Conservation (phyloP, 495 filamentous ascomycete species). For the Cetradonia linearis region DNA sequence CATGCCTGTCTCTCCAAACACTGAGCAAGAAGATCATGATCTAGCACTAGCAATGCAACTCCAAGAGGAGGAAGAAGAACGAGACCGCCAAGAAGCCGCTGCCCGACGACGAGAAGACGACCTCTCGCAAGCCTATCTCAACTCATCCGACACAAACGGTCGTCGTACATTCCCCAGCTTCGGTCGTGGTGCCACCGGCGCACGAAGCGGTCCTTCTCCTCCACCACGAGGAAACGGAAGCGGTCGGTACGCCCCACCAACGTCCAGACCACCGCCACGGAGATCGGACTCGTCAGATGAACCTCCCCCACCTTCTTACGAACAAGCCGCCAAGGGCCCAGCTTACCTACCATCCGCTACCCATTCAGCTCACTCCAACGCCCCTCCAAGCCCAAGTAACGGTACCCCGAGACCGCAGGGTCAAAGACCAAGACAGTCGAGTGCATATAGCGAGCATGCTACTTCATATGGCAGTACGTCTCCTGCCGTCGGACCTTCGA, state of each 20-base stretch:
- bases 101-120: conserved; percentile 33
- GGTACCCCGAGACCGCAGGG: conserved; percentile 10
- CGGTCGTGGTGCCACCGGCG: conserved; percentile 13
- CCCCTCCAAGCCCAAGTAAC: conserved; percentile 23
- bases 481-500: conserved; percentile 20
- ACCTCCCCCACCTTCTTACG: conserved; percentile 69
- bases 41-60: conserved; percentile 69
- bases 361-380: conserved; percentile 46
- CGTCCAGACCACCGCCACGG: conserved; percentile 17
- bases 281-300: conserved; percentile 34
- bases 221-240: conserved; percentile 13
- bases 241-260: conserved; percentile 25
- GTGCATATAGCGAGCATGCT: conserved; percentile 19
- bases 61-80: conserved; percentile 74
- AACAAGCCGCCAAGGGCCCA: conserved; percentile 58
- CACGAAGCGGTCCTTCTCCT: conserved; percentile 10
- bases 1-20: conserved; percentile 4
- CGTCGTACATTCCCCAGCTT: conserved; percentile 23
- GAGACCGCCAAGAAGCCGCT: conserved; percentile 39
- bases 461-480: conserved; percentile 1
- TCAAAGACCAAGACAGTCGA: conserved; percentile 17
- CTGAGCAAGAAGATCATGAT: conserved; percentile 67
- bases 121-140: conserved; percentile 24
- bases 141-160: conserved; percentile 17
- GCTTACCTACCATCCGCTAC: conserved; percentile 53